Base-by-base conservation (phyloP, 139 green algal species). In the Diplosphaera chodatii region DNA sequence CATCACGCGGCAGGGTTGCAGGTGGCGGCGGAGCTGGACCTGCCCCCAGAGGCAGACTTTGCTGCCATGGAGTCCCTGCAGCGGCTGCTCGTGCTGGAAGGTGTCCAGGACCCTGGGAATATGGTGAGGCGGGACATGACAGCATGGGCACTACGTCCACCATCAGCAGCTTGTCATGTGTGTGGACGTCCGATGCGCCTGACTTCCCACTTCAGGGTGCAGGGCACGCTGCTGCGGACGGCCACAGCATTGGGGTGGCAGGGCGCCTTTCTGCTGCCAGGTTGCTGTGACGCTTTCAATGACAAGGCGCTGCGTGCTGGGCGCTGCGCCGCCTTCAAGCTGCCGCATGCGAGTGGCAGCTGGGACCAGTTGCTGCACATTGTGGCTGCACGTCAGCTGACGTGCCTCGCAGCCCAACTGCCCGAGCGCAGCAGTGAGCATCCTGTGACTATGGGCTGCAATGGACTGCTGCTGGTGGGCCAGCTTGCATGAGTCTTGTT, bases 201-300 rank as follows among this genome's bases (percentile, higher is more conserved):
- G n/a, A n/a, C n/a, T n/a, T n/a, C n/a, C n/a, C n/a, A n/a, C n/a
- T n/a, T n/a, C n/a, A 32, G 63, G 27, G 23, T 29, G 76, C 69
- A 90, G 32, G 88, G 88, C 23, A 91, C 85, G 0, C 74, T 96
- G 67, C 68, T 93, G 68, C 75, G 90, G 22, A 89, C 83, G 32
- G 90, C 90, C 32, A 32, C 85, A 31, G 90, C 86, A 0, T 86
- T 96, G 77, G 90, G 89, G 1, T 96, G 88, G 86, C 70, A 90
- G 37, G 87, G 77, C 2, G 82, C 86, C 37, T 86, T 86, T 40
- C 76, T 96, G 68, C 80, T 96, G 65, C 82, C 82, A 1, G 73
- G 89, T 28, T 95, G 91, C 80, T 89, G 82, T 62, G 89, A 95
- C 72, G 83, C 82, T 2, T 88, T 82, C 64, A 93, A 92, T 73